Evolutionary conservation across 2,329 filamentous ascomycete species (phyloP).

Genomic region (Aspergillus persii): DNA sequence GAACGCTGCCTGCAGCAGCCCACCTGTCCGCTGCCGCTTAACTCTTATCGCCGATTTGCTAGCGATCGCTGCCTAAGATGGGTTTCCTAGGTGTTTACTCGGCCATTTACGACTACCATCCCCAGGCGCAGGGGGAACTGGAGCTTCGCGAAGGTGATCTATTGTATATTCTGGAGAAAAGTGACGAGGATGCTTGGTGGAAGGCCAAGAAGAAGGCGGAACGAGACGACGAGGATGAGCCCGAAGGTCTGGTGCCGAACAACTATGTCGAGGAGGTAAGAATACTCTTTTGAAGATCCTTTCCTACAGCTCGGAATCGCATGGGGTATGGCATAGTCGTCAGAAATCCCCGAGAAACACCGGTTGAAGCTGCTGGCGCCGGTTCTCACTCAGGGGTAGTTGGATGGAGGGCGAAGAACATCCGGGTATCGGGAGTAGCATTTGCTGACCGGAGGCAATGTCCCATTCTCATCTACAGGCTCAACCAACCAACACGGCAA

Average conservation of each 20-base stretch:
- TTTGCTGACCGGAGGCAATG: background rate
- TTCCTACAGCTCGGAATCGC: background rate
- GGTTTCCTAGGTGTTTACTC: slow-evolving; percentile 89
- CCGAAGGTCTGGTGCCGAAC: slow-evolving; percentile 82
- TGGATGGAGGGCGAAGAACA: background rate
- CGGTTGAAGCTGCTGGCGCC: background rate
- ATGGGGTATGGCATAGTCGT: background rate
- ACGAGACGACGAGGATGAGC: slow-evolving; percentile 83
- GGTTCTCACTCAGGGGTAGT: slow-evolving; percentile 17
- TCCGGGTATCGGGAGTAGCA: background rate
- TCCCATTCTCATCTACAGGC: slow-evolving; percentile 50
- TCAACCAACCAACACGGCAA: slow-evolving; percentile 66
- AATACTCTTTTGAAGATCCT: slow-evolving; percentile 1
- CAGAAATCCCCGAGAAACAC: background rate
- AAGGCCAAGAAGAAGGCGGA: slow-evolving; percentile 88
- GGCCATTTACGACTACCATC: slow-evolving; percentile 88
- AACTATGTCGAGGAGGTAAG: slow-evolving; percentile 94
- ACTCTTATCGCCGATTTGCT: background rate
- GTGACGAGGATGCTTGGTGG: slow-evolving; percentile 83
- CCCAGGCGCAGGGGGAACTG: slow-evolving; percentile 82
- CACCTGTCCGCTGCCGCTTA: background rate
- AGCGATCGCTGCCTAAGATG: slow-evolving; percentile 53
- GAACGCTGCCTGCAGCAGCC: background rate
- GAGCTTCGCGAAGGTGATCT: slow-evolving; percentile 81
- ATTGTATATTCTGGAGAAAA: slow-evolving; percentile 84